Base-by-base conservation (phyloP, 225 moss, liverwort and hornwort species). In the Rhytidiadelphus loreus region DNA sequence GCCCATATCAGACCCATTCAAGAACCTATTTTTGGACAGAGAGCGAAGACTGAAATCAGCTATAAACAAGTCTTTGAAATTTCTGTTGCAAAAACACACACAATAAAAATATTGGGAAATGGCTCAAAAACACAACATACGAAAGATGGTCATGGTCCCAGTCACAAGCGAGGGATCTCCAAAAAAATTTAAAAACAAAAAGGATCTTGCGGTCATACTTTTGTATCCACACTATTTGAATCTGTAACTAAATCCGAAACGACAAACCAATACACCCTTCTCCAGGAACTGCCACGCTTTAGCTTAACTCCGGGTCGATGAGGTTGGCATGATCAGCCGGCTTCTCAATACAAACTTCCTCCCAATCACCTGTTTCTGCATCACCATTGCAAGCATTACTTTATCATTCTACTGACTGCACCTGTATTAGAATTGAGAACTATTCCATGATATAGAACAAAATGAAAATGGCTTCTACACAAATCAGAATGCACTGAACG, bases 331-430 rank as follows among this genome's bases (percentile, higher is more conserved):
- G 93, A 77, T 94, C 93, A 87, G 91, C 92, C 61, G 92, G 94
- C 50, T 94, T 93, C 83, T 94, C 93, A 66, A 93, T 91, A 89
- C 87, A 91, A 61, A 94, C 91, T 68, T 93, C 94, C 86, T 94
- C 94, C 94, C 94, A 94, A 33, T 91, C 93, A 84, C 93, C 93
- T 88, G 94, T 93, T 87, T 94, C 93, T 94, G 87, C 86, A 89
- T 68, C 64, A 83, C 44, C 70, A 86, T 82, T 22, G 32, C 37
- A 72, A 86, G 64, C 23, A 39, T 80, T 46, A 11, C 33, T 65
- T 37, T 7, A 43, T 10, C 70, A 77, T 56, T 39, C 32, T 63
- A 61, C 82, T 48, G 35, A 28, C 39, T 53, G 77, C 83, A 78
- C 77, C 41, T 78, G 77, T 8, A 64, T 61, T 50, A 65, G 23